phyloP scores from a whole-genome alignment of 352 stramenopile genomes.

The Thalassiosira mediterranea region DNA sequence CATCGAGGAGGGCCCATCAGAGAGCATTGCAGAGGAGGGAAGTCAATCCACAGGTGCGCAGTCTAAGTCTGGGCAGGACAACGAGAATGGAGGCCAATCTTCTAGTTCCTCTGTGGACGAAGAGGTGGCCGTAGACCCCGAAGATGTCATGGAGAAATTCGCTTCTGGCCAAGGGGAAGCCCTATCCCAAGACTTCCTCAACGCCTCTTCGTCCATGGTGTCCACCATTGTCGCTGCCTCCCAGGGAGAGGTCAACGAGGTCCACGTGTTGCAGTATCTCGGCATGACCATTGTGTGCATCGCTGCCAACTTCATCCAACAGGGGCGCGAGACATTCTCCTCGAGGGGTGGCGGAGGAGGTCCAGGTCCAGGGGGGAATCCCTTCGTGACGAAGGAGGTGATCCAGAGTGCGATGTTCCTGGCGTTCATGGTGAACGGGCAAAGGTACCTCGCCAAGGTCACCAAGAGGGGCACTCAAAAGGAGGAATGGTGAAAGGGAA shows the following conservation, averaged over 20 bases:
- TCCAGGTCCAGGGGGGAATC: background rate
- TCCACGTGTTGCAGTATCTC: constrained; percentile 50
- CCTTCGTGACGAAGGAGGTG: constrained; percentile 30
- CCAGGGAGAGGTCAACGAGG: constrained; percentile 44
- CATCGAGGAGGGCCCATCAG: background rate
- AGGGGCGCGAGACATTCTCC: background rate
- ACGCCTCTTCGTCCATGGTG: constrained; percentile 28
- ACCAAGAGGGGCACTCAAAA: too few species aligned
- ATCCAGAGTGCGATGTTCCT: constrained; percentile 50
- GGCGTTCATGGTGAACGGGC: constrained; percentile 48
- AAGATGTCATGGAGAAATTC: background rate
- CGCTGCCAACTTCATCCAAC: constrained; percentile 44
- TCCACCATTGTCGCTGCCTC: constrained; percentile 43
- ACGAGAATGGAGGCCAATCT: background rate
- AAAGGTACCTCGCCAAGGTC: constrained; percentile 46
- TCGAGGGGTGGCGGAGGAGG: background rate
- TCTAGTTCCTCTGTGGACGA: background rate
- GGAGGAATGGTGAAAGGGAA: too few species aligned
- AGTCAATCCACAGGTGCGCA: too few species aligned
- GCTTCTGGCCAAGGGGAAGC: constrained; percentile 11
- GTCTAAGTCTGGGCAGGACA: too few species aligned
- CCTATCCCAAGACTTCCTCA: constrained; percentile 36
- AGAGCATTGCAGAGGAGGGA: background rate
- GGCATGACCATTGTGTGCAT: constrained; percentile 52
- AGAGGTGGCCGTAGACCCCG: background rate